Evolutionary conservation across 2,329 filamentous ascomycete species (phyloP).

Genomic region (Esteya vermicola): DNA sequence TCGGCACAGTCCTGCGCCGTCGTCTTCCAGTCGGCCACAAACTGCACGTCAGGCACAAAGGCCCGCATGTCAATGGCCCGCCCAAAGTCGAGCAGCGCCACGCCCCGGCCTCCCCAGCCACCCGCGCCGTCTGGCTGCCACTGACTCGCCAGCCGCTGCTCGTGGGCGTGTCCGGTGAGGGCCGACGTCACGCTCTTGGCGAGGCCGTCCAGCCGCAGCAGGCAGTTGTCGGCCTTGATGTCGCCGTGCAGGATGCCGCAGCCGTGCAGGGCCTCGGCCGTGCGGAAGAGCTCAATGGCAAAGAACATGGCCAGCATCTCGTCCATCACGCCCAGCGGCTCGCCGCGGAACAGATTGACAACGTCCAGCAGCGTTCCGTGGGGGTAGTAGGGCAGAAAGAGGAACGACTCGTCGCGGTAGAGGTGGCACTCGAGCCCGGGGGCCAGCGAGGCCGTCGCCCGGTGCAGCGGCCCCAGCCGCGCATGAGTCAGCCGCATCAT

Average conservation of each 20-base stretch:
- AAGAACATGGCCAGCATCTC: constrained; percentile 93
- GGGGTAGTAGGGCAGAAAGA: constrained; percentile 74
- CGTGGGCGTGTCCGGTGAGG: constrained; percentile 20
- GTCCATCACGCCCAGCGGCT: constrained; percentile 65
- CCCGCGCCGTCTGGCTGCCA: constrained; percentile 61
- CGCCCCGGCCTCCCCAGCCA: constrained; percentile 68
- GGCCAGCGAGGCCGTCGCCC: constrained; percentile 65
- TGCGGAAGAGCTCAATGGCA: constrained; percentile 77
- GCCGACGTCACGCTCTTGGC: too few relatives aligned
- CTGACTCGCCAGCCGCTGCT: constrained; percentile 34
- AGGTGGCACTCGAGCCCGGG: constrained; percentile 82
- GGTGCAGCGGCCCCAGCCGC: constrained; percentile 56
- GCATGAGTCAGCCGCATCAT: constrained; percentile 75
- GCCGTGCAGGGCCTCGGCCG: constrained; percentile 71
- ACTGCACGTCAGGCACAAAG: constrained; percentile 64
- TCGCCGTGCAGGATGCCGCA: constrained; percentile 80
- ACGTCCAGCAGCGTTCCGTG: constrained; percentile 92
- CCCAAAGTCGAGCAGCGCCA: constrained; percentile 88
- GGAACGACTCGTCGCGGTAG: constrained; percentile 77
- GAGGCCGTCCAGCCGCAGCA: constrained; percentile 77
- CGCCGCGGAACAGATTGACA: constrained; percentile 70
- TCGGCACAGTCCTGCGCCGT: constrained; percentile 80
- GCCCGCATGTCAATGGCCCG: constrained; percentile 85
- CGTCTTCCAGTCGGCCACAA: constrained; percentile 93
- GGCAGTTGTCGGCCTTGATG: constrained; percentile 88